Evolutionary conservation across 2,329 filamentous ascomycete genomes (phyloP).

Genomic region (Scytalidium lignicola): DNA sequence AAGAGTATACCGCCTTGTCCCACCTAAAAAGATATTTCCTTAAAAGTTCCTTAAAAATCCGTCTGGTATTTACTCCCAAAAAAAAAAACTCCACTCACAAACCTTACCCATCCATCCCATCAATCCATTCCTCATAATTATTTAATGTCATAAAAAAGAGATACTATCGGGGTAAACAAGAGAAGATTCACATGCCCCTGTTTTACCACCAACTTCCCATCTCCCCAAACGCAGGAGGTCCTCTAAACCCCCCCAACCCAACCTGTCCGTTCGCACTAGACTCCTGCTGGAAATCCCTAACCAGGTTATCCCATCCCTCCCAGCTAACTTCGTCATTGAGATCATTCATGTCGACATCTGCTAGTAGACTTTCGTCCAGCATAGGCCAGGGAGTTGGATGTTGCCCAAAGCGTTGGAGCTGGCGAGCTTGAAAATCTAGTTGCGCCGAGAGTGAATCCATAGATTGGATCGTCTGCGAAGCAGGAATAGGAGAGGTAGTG

Average conservation of each 20-base stretch:
- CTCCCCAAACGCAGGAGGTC: conserved; percentile 15
- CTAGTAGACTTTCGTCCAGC: conserved; percentile 16
- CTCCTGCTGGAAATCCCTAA: conserved; percentile 26
- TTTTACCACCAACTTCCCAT: conserved; percentile 24
- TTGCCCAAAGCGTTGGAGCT: conserved; percentile 5
- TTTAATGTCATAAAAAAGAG: too few species aligned
- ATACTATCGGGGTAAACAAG: too few species aligned
- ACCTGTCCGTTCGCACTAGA: conserved; percentile 8
- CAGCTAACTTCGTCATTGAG: conserved; percentile 24
- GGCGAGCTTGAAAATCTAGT: conserved; percentile 4
- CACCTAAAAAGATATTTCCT: too few species aligned
- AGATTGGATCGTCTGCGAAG: too few species aligned
- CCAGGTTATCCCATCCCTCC: conserved; percentile 31
- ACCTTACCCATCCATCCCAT: too few species aligned
- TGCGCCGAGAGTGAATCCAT: neutral
- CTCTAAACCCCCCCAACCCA: conserved; percentile 8
- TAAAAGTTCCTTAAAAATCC: too few species aligned
- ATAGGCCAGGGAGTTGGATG: conserved; percentile 17
- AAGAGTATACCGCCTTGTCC: too few species aligned
- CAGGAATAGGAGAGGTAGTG: too few species aligned
- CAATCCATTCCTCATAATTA: too few species aligned
- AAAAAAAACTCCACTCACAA: too few species aligned
- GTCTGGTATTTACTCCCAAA: too few species aligned
- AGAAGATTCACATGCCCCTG: too few species aligned
- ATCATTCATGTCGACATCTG: conserved; percentile 24